phyloP scores from a whole-genome alignment of 257 asterid genomes.

The Orobanche coerulescens region DNA sequence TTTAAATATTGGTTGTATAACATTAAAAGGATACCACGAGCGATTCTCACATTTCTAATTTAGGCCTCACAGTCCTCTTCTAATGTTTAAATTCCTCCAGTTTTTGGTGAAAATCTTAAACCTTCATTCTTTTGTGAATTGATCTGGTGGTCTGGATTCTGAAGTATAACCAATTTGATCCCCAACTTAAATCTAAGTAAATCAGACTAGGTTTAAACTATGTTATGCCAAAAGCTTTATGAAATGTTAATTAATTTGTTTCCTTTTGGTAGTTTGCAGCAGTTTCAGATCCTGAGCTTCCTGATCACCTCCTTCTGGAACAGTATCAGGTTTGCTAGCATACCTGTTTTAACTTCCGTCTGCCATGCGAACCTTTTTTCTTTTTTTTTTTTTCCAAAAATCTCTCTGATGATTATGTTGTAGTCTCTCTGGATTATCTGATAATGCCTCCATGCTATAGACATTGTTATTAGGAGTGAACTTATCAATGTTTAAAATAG shows the following conservation, averaged over 20 bases:
- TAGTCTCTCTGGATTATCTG: slow-evolving; percentile 9
- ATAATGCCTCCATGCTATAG: slow-evolving; percentile 12
- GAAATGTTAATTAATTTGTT: slow-evolving; percentile 12
- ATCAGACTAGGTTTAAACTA: background rate
- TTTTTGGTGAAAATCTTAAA: background rate
- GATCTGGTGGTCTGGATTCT: background rate
- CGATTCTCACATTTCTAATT: background rate
- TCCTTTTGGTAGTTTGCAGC: slow-evolving; percentile 58
- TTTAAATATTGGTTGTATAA: background rate
- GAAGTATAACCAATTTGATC: background rate
- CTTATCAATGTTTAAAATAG: too few species aligned
- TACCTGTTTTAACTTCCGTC: slow-evolving; percentile 15
- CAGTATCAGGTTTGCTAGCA: slow-evolving; percentile 74
- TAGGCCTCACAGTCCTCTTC: background rate
- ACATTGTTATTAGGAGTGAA: slow-evolving; percentile 14
- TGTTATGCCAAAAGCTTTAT: background rate
- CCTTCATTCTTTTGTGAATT: background rate
- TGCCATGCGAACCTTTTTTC: slow-evolving; percentile 15
- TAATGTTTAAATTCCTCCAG: background rate
- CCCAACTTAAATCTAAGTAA: background rate
- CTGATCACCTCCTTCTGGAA: slow-evolving; percentile 89
- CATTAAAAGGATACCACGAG: background rate
- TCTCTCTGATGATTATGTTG: slow-evolving; percentile 4
- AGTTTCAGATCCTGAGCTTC: slow-evolving; percentile 85
- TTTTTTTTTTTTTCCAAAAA: background rate